These are phyloP conservation scores for Fusarium cicatricum DNA, from an alignment of 2,329 filamentous ascomycete genomes.

Conservation along the genomic window DNA sequence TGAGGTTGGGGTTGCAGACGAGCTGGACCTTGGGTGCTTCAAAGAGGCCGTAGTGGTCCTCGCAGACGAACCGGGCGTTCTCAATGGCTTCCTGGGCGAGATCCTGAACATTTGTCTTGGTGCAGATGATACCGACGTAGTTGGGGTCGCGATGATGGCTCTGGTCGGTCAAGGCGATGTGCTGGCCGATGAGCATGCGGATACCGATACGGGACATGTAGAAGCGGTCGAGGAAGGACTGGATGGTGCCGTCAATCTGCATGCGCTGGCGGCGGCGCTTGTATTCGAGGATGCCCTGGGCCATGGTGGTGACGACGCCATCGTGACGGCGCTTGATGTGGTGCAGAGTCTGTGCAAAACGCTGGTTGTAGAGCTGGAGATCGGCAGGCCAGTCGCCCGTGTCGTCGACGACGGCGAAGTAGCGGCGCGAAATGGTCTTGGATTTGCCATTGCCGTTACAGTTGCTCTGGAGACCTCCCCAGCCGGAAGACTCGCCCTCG, in stretches of 20 bases:
- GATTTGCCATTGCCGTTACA: conserved; percentile 57
- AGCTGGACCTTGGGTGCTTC: conserved; percentile 97
- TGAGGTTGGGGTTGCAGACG: conserved; percentile 90
- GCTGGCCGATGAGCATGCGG: conserved; percentile 98
- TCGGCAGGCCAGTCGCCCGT: conserved; percentile 91
- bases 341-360: conserved; percentile 87
- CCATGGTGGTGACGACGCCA: conserved; percentile 96
- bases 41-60: conserved; percentile 97
- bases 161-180: conserved; percentile 96
- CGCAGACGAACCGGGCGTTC: conserved; percentile 98
- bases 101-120: conserved; percentile 95
- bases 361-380: conserved; percentile 91
- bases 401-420: conserved; percentile 93
- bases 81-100: conserved; percentile 97
- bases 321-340: conserved; percentile 97
- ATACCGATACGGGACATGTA: conserved; percentile 99
- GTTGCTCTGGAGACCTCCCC: conserved; percentile 55
- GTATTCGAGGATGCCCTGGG: conserved; percentile 97
- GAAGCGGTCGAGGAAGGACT: conserved; percentile 97
- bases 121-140: conserved; percentile 99
- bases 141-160: conserved; percentile 87
- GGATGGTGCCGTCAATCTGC: conserved; percentile 98
- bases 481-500: conserved; percentile 79
- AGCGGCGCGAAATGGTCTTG: conserved; percentile 65
- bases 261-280: conserved; percentile 95